Base-by-base conservation (phyloP, 1,139 yeast species). In the Protomyces arabidopsidicola region DNA sequence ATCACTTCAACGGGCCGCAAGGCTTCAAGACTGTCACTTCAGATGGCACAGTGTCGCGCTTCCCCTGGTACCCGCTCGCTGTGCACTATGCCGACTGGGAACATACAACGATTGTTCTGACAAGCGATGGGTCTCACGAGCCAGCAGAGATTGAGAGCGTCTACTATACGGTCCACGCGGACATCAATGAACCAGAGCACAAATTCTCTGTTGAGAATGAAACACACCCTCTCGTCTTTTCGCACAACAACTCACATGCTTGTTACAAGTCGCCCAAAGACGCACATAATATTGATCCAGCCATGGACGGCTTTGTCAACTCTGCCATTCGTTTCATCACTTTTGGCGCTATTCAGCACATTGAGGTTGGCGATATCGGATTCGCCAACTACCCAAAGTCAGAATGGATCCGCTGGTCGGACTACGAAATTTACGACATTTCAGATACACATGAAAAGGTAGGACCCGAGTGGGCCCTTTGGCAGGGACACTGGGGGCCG, bases 41-140 rank as follows among this genome's bases (percentile, higher is more conserved):
- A 22, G 24, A 42, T 34, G 62, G 62, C 34, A 52, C 42, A 34
- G 53, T 58, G 12, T 35, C 55, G 22, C 45, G 62, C 35, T 58
- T 58, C 20, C 62, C 62, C 5, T 58, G 62, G 62, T 58, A 52
- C 42, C 62, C 62, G 42, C 48, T 58, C 38, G 62, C 62, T 12
- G 62, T 58, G 18, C 62, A 58, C 45, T 58, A 51, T 52, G 62
- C 62, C 35, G 62, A 58, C 14, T 58, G 62, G 62, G 62, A 58
- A 22, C 62, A 58, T 39, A 58, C 62, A 51, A 58, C 62, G 52
- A 52, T 58, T 27, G 38, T 58, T 20, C 18, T 58, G 52, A 24
- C 55, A 5, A 20, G 45, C 8, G 56, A 27, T n/a, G 48, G 48
- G 12, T 16, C 48, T 18, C 8, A 16, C 24, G 31, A 24, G 50